Conservation (phyloP, 2,329 filamentous ascomycete genomes). For the Berkeleyomyces rouxiae region DNA sequence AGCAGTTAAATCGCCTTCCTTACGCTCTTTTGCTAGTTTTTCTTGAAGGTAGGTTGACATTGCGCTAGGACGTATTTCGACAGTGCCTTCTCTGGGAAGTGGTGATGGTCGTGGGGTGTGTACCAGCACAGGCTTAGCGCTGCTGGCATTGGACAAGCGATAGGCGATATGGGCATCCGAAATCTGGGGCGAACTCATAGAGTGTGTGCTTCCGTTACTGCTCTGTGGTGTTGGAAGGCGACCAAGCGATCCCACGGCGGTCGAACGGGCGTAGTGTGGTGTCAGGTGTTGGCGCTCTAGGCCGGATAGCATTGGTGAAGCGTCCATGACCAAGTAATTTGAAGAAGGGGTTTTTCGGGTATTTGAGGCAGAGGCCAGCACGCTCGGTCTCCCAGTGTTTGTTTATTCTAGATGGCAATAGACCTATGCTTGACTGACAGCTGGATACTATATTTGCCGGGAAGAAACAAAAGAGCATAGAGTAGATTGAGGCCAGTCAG, state of each 20-base stretch:
- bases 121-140: conserved; percentile 20
- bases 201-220: conserved; percentile 27
- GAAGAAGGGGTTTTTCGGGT: not conserved
- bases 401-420: not conserved
- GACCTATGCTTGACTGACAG: not conserved
- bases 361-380: not conserved
- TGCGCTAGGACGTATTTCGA: conserved; percentile 25
- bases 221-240: conserved; percentile 23
- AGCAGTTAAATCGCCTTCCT: conserved; percentile 15
- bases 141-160: conserved; percentile 25
- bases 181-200: conserved; percentile 23
- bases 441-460: not conserved
- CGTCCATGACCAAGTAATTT: conserved; percentile 13
- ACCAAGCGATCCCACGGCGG: conserved; percentile 9
- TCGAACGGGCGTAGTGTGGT: conserved; percentile 20
- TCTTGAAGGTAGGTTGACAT: conserved; percentile 39
- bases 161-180: conserved; percentile 21
- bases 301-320: conserved; percentile 28
- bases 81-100: conserved; percentile 25
- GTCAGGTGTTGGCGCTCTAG: conserved; percentile 28
- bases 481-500: not conserved
- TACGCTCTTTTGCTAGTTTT: conserved; percentile 31
- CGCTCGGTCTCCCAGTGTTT: not conserved
- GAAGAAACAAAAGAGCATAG: not conserved
- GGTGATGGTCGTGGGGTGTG: conserved; percentile 26